Evolutionary conservation across 1,139 yeast species (phyloP).

Genomic region (Zygotorulaspora mrakii): DNA sequence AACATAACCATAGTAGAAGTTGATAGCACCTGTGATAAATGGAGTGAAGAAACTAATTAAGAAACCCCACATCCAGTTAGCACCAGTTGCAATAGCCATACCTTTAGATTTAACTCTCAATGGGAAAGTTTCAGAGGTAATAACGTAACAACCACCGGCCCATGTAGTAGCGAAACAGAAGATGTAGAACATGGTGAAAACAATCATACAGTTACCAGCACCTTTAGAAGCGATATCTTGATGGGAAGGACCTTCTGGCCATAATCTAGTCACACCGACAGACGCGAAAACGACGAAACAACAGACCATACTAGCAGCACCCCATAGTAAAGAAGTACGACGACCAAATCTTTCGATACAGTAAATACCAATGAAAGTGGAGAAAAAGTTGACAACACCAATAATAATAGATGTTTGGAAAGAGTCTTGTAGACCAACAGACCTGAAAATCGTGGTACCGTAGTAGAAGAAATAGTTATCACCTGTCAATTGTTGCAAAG

Average conservation of each 20-base stretch:
- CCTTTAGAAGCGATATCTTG: slow-evolving; percentile 36
- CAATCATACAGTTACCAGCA: slow-evolving; percentile 72
- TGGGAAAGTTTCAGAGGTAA: slow-evolving; percentile 72
- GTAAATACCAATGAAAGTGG: slow-evolving; percentile 60
- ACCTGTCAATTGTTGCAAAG: slow-evolving; percentile 72
- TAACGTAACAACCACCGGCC: slow-evolving; percentile 75
- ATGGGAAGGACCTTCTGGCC: slow-evolving; percentile 43
- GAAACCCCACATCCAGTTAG: slow-evolving; percentile 78
- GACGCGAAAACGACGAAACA: slow-evolving; percentile 60
- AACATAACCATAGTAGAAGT: slow-evolving; percentile 65
- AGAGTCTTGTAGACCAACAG: slow-evolving; percentile 64
- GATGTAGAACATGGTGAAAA: slow-evolving; percentile 70
- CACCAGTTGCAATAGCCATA: slow-evolving; percentile 66
- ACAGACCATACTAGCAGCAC: slow-evolving; percentile 55
- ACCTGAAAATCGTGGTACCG: slow-evolving; percentile 64
- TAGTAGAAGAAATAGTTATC: slow-evolving; percentile 70
- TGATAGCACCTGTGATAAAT: slow-evolving; percentile 53
- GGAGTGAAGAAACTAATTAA: slow-evolving; percentile 72
- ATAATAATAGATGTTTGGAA: slow-evolving; percentile 66
- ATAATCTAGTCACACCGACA: slow-evolving; percentile 56
- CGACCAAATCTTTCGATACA: slow-evolving; percentile 63
- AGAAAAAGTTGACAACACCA: slow-evolving; percentile 66
- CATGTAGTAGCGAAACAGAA: slow-evolving; percentile 77
- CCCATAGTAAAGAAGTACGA: slow-evolving; percentile 54
- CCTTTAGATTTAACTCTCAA: slow-evolving; percentile 73